Evolutionary conservation across 129 eudicot genomes (phyloP).

Genomic region (Ambrosia artemisiifolia): DNA sequence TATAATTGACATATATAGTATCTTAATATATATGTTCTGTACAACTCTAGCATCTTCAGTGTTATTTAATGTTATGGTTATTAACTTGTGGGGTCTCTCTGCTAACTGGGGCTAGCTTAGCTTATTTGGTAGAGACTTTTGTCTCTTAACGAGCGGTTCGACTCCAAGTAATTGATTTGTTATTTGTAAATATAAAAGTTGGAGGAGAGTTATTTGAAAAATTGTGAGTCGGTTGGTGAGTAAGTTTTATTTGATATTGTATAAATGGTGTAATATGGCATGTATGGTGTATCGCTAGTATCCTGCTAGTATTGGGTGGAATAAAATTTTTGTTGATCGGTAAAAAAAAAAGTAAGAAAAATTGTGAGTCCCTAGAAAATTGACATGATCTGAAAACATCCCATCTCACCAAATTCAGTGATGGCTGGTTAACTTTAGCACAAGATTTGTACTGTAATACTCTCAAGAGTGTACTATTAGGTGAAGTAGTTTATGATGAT

Average conservation of each 20-base stretch:
- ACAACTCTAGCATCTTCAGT: constrained; percentile 10
- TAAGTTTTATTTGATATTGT: too few relatives aligned
- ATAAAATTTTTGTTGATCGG: too few relatives aligned
- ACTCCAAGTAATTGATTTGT: too few relatives aligned
- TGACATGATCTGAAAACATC: constrained; percentile 7
- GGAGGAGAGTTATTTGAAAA: too few relatives aligned
- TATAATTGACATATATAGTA: constrained; percentile 26
- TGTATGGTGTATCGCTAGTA: too few relatives aligned
- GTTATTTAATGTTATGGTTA: constrained; percentile 10
- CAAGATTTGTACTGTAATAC: constrained; percentile 6
- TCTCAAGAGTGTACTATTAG: background rate
- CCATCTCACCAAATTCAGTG: constrained; percentile 7
- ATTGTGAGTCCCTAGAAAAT: background rate
- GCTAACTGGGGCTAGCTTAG: too few relatives aligned
- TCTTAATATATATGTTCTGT: constrained; percentile 17
- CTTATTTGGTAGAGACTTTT: too few relatives aligned
- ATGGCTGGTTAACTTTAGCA: constrained; percentile 21
- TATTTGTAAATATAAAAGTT: too few relatives aligned
- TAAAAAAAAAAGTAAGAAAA: too few relatives aligned
- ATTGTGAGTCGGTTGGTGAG: background rate
- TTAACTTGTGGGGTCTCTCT: background rate
- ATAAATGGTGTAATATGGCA: too few relatives aligned
- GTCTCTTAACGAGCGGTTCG: too few relatives aligned
- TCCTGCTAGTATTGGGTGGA: too few relatives aligned
- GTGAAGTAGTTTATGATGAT: background rate